Evolutionary conservation across 2,329 filamentous ascomycete genomes (phyloP).

Genomic region (Mycosphaerelloides madeirae): DNA sequence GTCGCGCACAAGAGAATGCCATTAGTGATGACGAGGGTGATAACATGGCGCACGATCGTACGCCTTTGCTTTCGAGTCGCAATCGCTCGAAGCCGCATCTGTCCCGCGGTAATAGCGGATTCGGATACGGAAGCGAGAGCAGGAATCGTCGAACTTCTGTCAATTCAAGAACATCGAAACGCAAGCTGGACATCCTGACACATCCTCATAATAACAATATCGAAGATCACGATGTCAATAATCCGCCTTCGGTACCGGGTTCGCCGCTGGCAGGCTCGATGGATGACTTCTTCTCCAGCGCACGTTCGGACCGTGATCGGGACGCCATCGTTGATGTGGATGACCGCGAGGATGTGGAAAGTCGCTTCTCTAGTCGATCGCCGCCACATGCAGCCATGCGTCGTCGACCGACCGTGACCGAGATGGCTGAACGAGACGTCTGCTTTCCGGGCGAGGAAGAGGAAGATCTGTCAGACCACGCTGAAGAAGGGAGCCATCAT

Average conservation of each 20-base stretch:
- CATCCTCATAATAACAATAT: slow-evolving; percentile 11
- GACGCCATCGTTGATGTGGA: slow-evolving; percentile 48
- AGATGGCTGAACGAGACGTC: slow-evolving; percentile 77
- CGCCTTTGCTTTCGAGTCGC: slow-evolving; percentile 47
- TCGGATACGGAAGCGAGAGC: slow-evolving; percentile 27
- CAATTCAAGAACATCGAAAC: slow-evolving; percentile 22
- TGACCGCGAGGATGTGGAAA: slow-evolving; percentile 27
- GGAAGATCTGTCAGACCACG: slow-evolving; percentile 64
- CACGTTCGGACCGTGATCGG: slow-evolving; percentile 34
- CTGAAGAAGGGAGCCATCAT: slow-evolving; percentile 32
- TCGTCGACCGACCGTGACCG: slow-evolving; percentile 50
- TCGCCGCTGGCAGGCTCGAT: slow-evolving; percentile 53
- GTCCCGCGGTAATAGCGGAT: slow-evolving; percentile 27
- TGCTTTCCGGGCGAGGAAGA: slow-evolving; percentile 74
- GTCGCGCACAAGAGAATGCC: slow-evolving; percentile 23
- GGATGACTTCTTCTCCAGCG: slow-evolving; percentile 64
- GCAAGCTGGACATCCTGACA: slow-evolving; percentile 10
- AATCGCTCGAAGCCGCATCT: slow-evolving; percentile 29
- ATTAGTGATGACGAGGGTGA: slow-evolving; percentile 49
- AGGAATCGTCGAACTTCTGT: slow-evolving; percentile 28
- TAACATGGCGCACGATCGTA: slow-evolving; percentile 47
- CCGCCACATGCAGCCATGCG: slow-evolving; percentile 35
- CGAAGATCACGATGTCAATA: slow-evolving; percentile 54
- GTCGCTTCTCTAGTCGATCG: slow-evolving; percentile 34
- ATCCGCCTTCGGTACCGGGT: slow-evolving; percentile 58